Base-by-base conservation (phyloP, 306 rosid genomes). In the Hippophae tibetana region DNA sequence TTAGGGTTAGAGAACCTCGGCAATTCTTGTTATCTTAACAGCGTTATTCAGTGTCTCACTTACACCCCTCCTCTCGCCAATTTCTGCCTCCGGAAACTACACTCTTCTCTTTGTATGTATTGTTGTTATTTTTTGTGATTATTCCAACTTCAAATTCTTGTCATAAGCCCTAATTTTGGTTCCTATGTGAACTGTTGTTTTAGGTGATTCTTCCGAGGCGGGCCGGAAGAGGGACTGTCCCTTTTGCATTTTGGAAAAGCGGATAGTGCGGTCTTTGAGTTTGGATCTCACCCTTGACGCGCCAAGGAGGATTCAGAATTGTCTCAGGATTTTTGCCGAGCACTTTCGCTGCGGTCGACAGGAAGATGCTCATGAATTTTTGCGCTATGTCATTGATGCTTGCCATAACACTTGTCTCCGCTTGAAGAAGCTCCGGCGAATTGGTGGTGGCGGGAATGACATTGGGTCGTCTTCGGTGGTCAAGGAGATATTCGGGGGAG, bases 11-110 rank as follows among this genome's bases (percentile, higher is more conserved):
- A 41, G 8, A 93, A 93, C 83, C 95, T 93, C 72, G 99, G 99
- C 81, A 93, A 88, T 75, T 83, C 97, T 42, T 93, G 97, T 71
- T 93, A 93, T 73, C 90, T 93, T 90, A 93, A 93, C 80, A 83
- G 94, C 95, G 99, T 93, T 50, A 90, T 93, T 45, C 99, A 93
- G 88, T 93, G 99, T 67, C 99, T 93, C 73, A 93, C 99, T 65
- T 88, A 84, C 71, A 93, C 99, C 45, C 97, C 99, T 62, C 99
- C 99, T 46, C 99, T 93, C 57, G 99, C 99, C 79, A 93, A 93
- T 86, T 93, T 88, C 95, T 93, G 97, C 63, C 99, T 93, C 61
- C 86, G 79, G 9, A 70, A 61, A 18, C 94, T 69, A 48, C 99
- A 93, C 79, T 82, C 99, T 8, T 77, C 90, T 6, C 81, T 78